Percentiles rank a stretch among this genome's conserved stretches.
Evolutionary conservation across 2,329 filamentous ascomycete genomes (phyloP).

Genomic region (Diaporthe vexans): DNA sequence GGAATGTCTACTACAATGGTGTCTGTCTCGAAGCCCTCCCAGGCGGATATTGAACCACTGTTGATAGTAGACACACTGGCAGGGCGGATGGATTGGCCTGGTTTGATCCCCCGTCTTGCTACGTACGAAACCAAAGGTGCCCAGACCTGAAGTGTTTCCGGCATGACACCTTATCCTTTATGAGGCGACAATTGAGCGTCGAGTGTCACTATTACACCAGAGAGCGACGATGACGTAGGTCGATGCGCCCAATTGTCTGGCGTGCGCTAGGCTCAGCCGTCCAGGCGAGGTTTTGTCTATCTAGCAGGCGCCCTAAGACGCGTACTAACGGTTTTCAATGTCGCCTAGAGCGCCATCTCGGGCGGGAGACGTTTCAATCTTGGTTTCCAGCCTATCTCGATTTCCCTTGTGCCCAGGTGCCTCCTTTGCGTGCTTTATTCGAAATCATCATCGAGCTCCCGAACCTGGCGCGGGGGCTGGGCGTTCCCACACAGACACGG

Average conservation of each 20-base stretch:
- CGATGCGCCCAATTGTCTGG: neutral
- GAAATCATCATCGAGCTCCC: neutral
- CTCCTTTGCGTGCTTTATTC: conserved; percentile 4
- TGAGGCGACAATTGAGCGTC: neutral
- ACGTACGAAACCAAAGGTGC: neutral
- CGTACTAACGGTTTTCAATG: conserved; percentile 14
- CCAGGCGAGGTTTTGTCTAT: neutral
- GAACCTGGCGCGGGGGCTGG: neutral
- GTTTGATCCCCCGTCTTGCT: neutral
- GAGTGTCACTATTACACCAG: conserved; percentile 3
- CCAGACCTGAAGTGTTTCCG: neutral
- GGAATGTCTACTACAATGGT: neutral
- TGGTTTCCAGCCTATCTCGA: neutral
- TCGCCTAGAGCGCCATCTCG: neutral
- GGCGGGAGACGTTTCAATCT: conserved; percentile 14
- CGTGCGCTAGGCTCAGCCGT: conserved; percentile 14
- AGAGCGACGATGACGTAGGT: conserved; percentile 11
- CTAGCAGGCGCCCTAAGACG: conserved; percentile 17
- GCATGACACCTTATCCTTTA: conserved; percentile 15
- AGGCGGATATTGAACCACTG: neutral
- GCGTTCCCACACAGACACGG: neutral
- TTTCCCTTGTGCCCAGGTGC: neutral
- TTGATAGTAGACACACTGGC: neutral
- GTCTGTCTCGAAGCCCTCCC: neutral
- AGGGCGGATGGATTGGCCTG: neutral